Evolutionary conservation across 441 rosid species (phyloP).

Genomic region (Populus hybrid): DNA sequence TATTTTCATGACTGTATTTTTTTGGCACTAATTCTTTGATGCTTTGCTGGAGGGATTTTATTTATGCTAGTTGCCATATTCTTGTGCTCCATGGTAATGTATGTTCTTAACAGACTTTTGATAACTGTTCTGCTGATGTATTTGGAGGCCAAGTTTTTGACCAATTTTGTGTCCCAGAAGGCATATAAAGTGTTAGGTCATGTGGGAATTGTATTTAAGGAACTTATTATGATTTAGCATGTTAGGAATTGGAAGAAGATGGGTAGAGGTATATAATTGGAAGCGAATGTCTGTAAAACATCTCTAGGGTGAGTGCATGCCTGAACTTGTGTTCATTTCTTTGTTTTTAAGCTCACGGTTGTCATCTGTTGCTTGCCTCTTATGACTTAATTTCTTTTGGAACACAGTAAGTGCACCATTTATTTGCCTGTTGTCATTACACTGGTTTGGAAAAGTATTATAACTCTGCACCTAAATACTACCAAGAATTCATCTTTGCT

Average conservation of each 20-base stretch:
- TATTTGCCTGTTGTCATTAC: neutral
- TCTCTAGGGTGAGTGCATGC: constrained; percentile 1
- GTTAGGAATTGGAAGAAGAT: neutral
- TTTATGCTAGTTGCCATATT: neutral
- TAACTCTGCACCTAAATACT: neutral
- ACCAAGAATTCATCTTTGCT: neutral
- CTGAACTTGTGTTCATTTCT: neutral
- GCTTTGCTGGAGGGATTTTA: neutral
- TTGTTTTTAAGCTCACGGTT: neutral
- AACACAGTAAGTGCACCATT: neutral
- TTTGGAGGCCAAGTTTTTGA: neutral
- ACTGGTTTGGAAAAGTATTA: neutral
- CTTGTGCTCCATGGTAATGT: neutral
- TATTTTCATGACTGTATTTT: neutral
- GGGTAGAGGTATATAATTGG: neutral
- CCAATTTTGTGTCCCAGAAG: neutral
- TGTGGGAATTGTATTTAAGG: neutral
- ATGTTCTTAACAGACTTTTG: neutral
- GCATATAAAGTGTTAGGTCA: neutral
- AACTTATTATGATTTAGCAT: constrained; percentile 5
- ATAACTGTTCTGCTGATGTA: neutral
- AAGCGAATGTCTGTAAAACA: neutral
- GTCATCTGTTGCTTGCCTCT: neutral
- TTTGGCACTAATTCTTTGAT: neutral
- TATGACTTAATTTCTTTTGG: neutral